phyloP scores from a whole-genome alignment of 208 protist genomes.

The Acanthamoeba quina region DNA sequence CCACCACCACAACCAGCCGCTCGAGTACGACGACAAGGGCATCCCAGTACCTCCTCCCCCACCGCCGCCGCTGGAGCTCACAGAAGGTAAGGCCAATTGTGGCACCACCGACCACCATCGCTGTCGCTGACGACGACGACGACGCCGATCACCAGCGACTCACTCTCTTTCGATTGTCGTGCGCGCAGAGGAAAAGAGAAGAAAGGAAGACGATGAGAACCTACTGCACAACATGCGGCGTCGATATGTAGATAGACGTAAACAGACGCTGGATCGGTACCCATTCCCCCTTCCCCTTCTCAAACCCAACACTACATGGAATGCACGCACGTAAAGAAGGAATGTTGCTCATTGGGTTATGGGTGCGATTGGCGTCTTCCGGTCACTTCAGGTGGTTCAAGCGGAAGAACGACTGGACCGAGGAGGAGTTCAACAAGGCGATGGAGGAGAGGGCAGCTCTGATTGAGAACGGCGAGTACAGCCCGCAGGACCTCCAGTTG shows the following conservation, averaged over 20 bases:
- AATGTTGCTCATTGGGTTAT: background rate
- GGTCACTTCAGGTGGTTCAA: background rate
- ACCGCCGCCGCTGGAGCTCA: background rate
- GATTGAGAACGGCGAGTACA: conserved; percentile 51
- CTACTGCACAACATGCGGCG: background rate
- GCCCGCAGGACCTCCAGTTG: background rate
- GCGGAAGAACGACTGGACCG: conserved; percentile 21
- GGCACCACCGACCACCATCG: too few species aligned
- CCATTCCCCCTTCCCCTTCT: too few species aligned
- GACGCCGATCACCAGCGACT: too few species aligned
- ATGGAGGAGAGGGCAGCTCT: conserved; percentile 11
- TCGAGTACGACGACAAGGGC: background rate
- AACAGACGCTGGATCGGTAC: conserved; percentile 2
- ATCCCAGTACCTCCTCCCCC: background rate
- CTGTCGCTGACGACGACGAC: too few species aligned
- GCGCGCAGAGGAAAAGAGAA: background rate
- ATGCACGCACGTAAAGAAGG: background rate
- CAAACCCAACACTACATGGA: too few species aligned
- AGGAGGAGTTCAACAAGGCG: conserved; percentile 26
- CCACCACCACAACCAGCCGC: background rate
- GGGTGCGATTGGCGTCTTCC: background rate
- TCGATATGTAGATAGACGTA: conserved; percentile 28
- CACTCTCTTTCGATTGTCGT: too few species aligned
- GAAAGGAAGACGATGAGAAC: background rate
- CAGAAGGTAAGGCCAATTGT: background rate